These are phyloP conservation scores for Clitocybe nebularis DNA, from an alignment of 1,284 basidiomycete genomes.

Conservation along the genomic window DNA sequence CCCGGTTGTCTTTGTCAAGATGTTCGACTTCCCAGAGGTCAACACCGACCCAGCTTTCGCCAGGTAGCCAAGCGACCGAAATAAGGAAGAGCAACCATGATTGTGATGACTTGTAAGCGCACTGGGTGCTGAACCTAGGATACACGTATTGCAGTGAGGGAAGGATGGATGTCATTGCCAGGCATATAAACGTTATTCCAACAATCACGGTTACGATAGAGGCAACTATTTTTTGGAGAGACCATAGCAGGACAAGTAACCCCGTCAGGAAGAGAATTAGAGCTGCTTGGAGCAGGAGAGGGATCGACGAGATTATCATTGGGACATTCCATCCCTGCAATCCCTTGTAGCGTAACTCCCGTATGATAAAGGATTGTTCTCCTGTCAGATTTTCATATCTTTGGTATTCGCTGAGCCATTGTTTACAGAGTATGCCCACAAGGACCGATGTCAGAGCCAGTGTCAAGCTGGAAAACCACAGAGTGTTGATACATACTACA, in stretches of 20 bases:
- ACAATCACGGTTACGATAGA: background rate
- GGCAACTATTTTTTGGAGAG: background rate
- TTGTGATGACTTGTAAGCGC: background rate
- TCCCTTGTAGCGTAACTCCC: background rate
- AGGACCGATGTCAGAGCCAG: background rate
- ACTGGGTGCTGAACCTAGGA: background rate
- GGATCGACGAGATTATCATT: background rate
- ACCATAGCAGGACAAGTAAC: background rate
- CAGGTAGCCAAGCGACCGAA: background rate
- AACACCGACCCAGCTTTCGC: background rate
- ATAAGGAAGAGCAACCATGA: constrained; percentile 1
- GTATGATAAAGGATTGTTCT: background rate
- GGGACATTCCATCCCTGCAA: background rate
- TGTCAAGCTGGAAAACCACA: background rate
- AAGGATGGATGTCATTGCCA: background rate
- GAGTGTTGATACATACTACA: background rate
- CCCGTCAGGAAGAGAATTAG: background rate
- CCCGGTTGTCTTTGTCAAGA: background rate
- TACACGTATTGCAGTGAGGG: background rate
- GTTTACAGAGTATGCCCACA: background rate
- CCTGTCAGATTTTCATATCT: constrained; percentile 1
- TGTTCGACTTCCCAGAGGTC: background rate
- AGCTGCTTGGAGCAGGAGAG: background rate
- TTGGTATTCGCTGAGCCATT: background rate
- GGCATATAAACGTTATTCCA: background rate